Percentiles rank a stretch among this genome's conserved stretches.
phyloP scores from a whole-genome alignment of 2,329 filamentous ascomycete species.

The Magnaporthiopsis incrustans region DNA sequence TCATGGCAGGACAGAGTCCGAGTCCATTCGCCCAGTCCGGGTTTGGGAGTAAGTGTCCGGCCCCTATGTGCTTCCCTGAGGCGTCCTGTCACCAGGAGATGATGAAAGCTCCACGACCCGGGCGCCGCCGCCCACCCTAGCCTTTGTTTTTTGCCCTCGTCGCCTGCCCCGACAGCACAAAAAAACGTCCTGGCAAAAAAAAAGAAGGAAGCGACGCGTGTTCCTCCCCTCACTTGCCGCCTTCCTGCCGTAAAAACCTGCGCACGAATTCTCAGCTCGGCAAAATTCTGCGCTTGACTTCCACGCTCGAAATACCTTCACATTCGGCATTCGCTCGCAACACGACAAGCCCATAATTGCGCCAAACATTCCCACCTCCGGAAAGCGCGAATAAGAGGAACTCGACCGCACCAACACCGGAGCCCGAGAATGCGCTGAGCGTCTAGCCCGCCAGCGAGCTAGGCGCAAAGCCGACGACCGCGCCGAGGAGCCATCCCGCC shows the following conservation, averaged over 20 bases:
- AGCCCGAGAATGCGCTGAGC: too few relatives aligned
- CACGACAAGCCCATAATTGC: neutral
- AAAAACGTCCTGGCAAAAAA: neutral
- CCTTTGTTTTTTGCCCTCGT: slow-evolving; percentile 8
- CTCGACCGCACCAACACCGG: too few relatives aligned
- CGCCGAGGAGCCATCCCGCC: too few relatives aligned
- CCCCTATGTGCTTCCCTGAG: neutral
- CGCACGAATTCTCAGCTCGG: neutral
- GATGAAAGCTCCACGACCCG: neutral
- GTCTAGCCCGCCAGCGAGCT: too few relatives aligned
- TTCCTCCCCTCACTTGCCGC: neutral
- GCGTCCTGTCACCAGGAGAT: neutral
- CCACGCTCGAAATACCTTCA: neutral
- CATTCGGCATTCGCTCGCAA: neutral
- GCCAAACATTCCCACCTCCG: neutral
- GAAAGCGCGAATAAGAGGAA: too few relatives aligned
- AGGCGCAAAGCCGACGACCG: too few relatives aligned
- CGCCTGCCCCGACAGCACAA: neutral
- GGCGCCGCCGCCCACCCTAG: slow-evolving; percentile 5
- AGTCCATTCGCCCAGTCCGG: slow-evolving; percentile 6
- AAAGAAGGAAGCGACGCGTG: neutral
- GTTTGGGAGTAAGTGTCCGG: neutral
- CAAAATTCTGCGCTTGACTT: neutral
- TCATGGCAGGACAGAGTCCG: slow-evolving; percentile 2
- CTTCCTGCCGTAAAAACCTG: neutral